Evolutionary conservation across 495 filamentous ascomycete genomes (phyloP).

Genomic region (Cudoniella acicularis): DNA sequence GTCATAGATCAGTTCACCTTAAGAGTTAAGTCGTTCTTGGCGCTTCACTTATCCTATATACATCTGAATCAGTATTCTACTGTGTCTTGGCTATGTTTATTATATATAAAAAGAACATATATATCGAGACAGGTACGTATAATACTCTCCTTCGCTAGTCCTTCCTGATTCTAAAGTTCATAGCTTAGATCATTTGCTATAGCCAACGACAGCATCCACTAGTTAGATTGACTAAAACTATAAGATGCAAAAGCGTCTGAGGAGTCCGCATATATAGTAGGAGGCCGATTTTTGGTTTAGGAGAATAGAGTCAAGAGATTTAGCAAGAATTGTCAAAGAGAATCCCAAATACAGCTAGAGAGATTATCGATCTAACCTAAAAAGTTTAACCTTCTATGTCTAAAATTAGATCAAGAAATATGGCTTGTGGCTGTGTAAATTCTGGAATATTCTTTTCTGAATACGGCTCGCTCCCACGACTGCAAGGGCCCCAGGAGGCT

Average conservation of each 20-base stretch:
- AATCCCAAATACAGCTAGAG: constrained; percentile 1
- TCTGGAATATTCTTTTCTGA: no score
- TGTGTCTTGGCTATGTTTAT: constrained; percentile 10
- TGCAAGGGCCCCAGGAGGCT: no score
- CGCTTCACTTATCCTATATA: no score
- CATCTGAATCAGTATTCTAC: constrained; percentile 16
- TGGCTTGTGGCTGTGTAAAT: no score
- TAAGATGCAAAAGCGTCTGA: constrained; percentile 11
- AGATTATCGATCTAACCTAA: constrained; percentile 5
- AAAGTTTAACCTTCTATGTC: constrained; percentile 1
- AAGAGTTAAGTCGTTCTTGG: no score
- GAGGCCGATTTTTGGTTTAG: constrained; percentile 9
- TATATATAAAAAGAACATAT: background rate
- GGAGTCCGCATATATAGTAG: constrained; percentile 5
- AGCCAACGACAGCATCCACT: background rate
- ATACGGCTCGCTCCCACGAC: no score
- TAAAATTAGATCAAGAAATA: background rate
- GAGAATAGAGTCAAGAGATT: constrained; percentile 7
- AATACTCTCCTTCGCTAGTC: constrained; percentile 8
- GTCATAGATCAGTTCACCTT: no score
- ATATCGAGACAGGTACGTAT: constrained; percentile 3
- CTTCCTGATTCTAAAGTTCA: constrained; percentile 11
- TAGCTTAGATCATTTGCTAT: constrained; percentile 7
- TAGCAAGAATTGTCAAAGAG: background rate
- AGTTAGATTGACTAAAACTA: constrained; percentile 6